A percentile compares a stretch with the other conserved stretches of the same genome.
Evolutionary conservation across 768 basidiomycete species (phyloP).

Genomic region (Xerocomellus intermedius): DNA sequence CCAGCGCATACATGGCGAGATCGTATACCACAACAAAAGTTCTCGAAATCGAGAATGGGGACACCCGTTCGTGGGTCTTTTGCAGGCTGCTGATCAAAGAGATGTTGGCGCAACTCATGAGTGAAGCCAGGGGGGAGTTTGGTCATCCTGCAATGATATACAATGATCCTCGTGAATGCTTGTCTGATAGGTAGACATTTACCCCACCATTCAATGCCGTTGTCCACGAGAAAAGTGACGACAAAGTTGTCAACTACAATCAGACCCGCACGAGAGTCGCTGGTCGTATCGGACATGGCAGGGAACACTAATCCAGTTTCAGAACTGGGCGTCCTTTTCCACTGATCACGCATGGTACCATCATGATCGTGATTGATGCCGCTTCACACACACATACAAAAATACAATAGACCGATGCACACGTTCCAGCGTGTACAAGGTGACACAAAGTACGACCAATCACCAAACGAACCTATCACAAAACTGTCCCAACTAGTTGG

Average conservation of each 20-base stretch:
- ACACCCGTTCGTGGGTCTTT: constrained; percentile 48
- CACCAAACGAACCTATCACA: constrained; percentile 1
- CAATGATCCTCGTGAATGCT: neutral
- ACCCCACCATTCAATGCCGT: constrained; percentile 77
- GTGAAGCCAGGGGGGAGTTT: constrained; percentile 75
- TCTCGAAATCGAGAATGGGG: constrained; percentile 68
- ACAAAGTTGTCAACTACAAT: constrained; percentile 37
- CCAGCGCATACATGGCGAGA: neutral
- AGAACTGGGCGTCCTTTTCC: neutral
- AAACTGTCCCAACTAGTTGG: neutral
- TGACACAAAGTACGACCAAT: neutral
- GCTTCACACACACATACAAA: neutral
- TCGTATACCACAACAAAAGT: constrained; percentile 62
- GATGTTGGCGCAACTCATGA: constrained; percentile 66
- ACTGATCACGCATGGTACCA: neutral
- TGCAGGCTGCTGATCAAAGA: constrained; percentile 47
- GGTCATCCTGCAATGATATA: constrained; percentile 56
- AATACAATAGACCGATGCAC: neutral
- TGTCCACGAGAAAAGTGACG: constrained; percentile 74
- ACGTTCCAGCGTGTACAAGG: constrained; percentile 5
- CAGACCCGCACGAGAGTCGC: constrained; percentile 18
- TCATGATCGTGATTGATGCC: neutral
- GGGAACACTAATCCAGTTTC: neutral
- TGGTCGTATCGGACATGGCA: constrained; percentile 11
- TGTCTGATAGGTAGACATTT: neutral